Evolutionary conservation across 2,329 filamentous ascomycete species (phyloP).

Genomic region (Diaporthe nobilis): DNA sequence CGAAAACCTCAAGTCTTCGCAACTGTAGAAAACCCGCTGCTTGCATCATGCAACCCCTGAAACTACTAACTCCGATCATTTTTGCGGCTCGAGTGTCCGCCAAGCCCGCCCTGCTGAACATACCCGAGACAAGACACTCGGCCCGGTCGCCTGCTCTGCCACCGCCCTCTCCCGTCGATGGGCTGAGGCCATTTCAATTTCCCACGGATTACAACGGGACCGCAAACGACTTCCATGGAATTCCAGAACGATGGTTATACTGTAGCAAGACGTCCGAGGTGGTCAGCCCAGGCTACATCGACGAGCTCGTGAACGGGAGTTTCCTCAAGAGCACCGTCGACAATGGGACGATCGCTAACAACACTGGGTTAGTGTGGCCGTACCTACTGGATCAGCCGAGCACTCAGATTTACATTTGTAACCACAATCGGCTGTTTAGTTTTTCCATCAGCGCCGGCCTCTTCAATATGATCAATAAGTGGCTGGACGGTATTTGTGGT

Average conservation of each 20-base stretch:
- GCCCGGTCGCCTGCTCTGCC: background rate
- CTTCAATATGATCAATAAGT: background rate
- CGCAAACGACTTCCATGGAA: background rate
- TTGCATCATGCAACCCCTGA: background rate
- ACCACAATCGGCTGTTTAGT: background rate
- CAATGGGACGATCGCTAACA: background rate
- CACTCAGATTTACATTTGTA: background rate
- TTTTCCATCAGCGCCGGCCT: background rate
- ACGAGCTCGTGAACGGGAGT: background rate
- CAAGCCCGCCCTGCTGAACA: no score
- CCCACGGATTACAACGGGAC: background rate
- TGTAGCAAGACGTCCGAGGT: background rate
- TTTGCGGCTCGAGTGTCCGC: background rate
- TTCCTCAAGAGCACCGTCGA: background rate
- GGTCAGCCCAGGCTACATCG: background rate
- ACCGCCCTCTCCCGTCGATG: background rate
- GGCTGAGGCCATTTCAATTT: background rate
- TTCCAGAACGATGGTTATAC: background rate
- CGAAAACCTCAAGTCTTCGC: background rate
- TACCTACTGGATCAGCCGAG: background rate
- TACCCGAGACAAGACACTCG: background rate
- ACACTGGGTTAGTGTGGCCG: background rate
- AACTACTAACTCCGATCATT: background rate
- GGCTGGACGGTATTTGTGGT: background rate
- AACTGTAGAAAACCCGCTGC: rapidly evolving